These are phyloP conservation scores for Xylaria sp. DNA, from an alignment of 2,329 filamentous ascomycete genomes.

Conservation along the genomic window DNA sequence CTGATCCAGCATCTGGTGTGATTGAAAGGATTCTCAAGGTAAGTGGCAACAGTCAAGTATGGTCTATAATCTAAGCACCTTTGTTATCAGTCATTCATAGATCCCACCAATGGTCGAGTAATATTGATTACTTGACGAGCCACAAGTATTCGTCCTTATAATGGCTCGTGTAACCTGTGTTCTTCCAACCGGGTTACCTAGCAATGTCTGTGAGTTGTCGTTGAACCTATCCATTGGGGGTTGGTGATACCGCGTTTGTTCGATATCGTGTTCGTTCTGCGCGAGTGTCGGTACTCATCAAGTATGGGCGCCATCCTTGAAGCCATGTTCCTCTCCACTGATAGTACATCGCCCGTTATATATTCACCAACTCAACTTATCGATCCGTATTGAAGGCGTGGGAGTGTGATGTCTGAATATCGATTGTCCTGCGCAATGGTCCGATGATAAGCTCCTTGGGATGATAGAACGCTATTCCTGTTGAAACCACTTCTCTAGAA, in stretches of 20 bases:
- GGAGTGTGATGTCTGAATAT: background rate
- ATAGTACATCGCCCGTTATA: background rate
- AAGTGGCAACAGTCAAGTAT: background rate
- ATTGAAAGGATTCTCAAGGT: background rate
- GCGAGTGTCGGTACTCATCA: background rate
- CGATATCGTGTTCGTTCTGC: background rate
- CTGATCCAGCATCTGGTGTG: background rate
- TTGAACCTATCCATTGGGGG: background rate
- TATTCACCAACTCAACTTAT: background rate
- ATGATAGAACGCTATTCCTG: background rate
- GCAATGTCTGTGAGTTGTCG: background rate
- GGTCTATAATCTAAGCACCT: background rate
- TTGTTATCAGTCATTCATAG: background rate
- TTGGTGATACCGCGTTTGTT: background rate
- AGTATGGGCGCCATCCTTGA: background rate
- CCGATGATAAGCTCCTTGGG: background rate
- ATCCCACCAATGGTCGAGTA: background rate
- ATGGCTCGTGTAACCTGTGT: background rate
- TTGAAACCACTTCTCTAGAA: background rate
- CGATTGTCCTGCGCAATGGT: background rate
- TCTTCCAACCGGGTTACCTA: background rate
- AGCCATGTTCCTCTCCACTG: background rate
- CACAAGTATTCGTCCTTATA: background rate
- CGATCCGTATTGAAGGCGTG: background rate
- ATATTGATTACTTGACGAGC: background rate